Conservation (phyloP, 2,329 filamentous ascomycete genomes). For the Aspergillus ochraceus region DNA sequence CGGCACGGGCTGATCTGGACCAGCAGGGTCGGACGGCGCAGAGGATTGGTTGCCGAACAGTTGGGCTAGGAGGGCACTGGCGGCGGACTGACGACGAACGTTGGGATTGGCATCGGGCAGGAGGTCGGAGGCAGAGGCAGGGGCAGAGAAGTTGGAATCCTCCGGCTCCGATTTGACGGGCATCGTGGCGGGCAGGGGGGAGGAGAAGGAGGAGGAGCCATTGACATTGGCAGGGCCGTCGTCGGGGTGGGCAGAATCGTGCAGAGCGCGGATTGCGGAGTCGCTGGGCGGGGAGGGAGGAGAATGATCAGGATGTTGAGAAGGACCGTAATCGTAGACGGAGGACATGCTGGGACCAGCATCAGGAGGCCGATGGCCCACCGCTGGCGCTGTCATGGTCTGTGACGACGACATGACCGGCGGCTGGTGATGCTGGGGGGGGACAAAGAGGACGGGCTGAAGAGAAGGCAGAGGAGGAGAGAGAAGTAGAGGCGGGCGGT, state of each 20-base stretch:
- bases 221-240: conserved; percentile 26
- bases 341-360: conserved; percentile 42
- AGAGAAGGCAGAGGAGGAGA: conserved; percentile 9
- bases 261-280: conserved; percentile 41
- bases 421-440: conserved; percentile 25
- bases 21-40: conserved; percentile 17
- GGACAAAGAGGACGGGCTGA: conserved; percentile 11
- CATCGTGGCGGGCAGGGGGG: conserved; percentile 16
- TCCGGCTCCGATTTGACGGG: conserved; percentile 33
- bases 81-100: conserved; percentile 40
- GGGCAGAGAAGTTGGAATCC: conserved; percentile 17
- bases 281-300: conserved; percentile 33
- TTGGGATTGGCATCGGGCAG: conserved; percentile 30
- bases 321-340: conserved; percentile 39
- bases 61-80: conserved; percentile 43
- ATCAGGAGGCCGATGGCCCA: conserved; percentile 47
- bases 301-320: conserved; percentile 22
- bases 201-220: conserved; percentile 27
- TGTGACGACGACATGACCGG: conserved; percentile 48
- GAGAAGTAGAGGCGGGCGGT: conserved; percentile 12
- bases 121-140: conserved; percentile 18
- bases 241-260: conserved; percentile 35
- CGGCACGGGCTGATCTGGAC: conserved; percentile 9
- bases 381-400: conserved; percentile 49
- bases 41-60: conserved; percentile 39